Evolutionary conservation across 78 protist species (phyloP).

Genomic region (slime mould (Dictyostelium discoideum)): dicty_2.7 NC_007088.5:5182501-5183000

Average conservation of each 20-base stretch:
- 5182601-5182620: background rate
- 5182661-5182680: background rate
- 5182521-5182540: background rate
- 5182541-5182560: rapidly evolving
- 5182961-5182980: too few species aligned
- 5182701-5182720: background rate
- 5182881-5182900: too few species aligned
- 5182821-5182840: too few species aligned
- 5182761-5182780: background rate
- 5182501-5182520: background rate
- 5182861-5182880: too few species aligned
- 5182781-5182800: too few species aligned
- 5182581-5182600: background rate
- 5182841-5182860: too few species aligned
- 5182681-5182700: background rate
- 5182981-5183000: too few species aligned
- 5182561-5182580: background rate
- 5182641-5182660: background rate
- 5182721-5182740: background rate
- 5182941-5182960: too few species aligned
- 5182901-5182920: too few species aligned
- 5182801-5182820: too few species aligned
- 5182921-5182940: too few species aligned
- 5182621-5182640: background rate
- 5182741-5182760: background rate